These are phyloP conservation scores for Pseudogymnoascus sp. DNA, from an alignment of 2,329 filamentous ascomycete genomes.

Conservation along the genomic window DNA sequence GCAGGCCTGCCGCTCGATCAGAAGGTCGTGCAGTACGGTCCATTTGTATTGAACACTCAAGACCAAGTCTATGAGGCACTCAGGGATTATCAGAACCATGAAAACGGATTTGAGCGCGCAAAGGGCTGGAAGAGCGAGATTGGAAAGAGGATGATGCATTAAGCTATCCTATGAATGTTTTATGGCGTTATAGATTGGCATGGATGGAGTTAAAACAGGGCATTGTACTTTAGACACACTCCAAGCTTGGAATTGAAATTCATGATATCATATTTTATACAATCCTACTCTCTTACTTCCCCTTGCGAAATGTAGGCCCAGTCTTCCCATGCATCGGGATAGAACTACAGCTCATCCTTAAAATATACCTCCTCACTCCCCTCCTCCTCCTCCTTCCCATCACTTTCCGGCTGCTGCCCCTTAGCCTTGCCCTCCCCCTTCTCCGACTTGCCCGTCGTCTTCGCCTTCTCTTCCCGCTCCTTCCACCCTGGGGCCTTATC, in stretches of 20 bases:
- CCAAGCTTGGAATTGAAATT: background rate
- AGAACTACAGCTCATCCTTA: slow-evolving; percentile 42
- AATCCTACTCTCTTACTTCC: background rate
- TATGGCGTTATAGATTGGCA: background rate
- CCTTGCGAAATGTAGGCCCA: background rate
- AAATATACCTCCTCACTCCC: slow-evolving; percentile 43
- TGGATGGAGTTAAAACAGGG: background rate
- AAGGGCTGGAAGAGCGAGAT: slow-evolving; percentile 79
- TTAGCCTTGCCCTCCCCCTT: slow-evolving; percentile 58
- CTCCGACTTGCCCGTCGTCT: slow-evolving; percentile 32
- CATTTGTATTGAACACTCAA: slow-evolving; percentile 68
- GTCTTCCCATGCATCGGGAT: background rate
- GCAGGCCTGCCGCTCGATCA: slow-evolving; percentile 75
- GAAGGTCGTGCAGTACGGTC: slow-evolving; percentile 73
- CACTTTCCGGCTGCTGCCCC: slow-evolving; percentile 41
- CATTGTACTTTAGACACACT: background rate
- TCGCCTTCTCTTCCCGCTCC: slow-evolving; percentile 16
- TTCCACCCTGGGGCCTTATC: slow-evolving; percentile 17
- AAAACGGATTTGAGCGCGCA: slow-evolving; percentile 74
- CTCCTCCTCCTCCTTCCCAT: slow-evolving; percentile 26
- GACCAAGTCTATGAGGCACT: slow-evolving; percentile 70
- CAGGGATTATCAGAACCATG: slow-evolving; percentile 61
- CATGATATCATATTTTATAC: slow-evolving; percentile 7
- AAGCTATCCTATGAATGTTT: background rate
- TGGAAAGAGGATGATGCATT: slow-evolving; percentile 60